Evolutionary conservation across 257 asterid genomes (phyloP).

Genomic region (Leptodermis oblonga): DNA sequence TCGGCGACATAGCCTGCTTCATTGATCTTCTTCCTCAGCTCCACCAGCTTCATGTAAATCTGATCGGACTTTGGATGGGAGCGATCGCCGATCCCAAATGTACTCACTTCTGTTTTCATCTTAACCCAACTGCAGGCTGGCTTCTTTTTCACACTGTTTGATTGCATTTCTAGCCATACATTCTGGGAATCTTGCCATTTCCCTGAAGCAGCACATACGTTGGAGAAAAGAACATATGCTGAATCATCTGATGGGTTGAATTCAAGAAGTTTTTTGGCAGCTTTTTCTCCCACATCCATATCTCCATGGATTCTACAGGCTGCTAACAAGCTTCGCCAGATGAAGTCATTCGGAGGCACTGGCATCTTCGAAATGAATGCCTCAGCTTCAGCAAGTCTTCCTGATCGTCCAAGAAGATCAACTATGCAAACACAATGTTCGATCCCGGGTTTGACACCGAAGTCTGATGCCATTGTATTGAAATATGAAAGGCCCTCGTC

Average conservation of each 20-base stretch:
- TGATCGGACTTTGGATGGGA: constrained; percentile 45
- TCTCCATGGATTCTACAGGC: constrained; percentile 67
- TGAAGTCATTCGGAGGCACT: constrained; percentile 66
- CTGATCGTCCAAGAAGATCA: constrained; percentile 84
- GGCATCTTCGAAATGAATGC: constrained; percentile 65
- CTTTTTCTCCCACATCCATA: constrained; percentile 58
- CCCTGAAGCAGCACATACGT: constrained; percentile 69
- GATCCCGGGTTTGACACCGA: constrained; percentile 60
- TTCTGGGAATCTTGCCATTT: constrained; percentile 65
- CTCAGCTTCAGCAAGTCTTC: constrained; percentile 67
- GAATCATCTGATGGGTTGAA: constrained; percentile 76
- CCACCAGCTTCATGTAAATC: constrained; percentile 40
- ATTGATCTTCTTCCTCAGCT: constrained; percentile 49
- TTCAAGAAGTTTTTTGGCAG: constrained; percentile 49
- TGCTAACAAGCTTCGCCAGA: constrained; percentile 72
- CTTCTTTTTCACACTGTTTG: constrained; percentile 53
- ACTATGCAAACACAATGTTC: constrained; percentile 84
- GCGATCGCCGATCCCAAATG: constrained; percentile 62
- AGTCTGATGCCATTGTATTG: constrained; percentile 48
- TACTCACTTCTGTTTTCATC: constrained; percentile 46
- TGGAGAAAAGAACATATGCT: constrained; percentile 78
- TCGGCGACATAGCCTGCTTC: constrained; percentile 74
- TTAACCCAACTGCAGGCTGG: constrained; percentile 81
- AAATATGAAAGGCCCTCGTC: constrained; percentile 73
- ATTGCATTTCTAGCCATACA: constrained; percentile 60